Base-by-base conservation (phyloP, 129 eudicot species). In the Arctium lappa region DNA sequence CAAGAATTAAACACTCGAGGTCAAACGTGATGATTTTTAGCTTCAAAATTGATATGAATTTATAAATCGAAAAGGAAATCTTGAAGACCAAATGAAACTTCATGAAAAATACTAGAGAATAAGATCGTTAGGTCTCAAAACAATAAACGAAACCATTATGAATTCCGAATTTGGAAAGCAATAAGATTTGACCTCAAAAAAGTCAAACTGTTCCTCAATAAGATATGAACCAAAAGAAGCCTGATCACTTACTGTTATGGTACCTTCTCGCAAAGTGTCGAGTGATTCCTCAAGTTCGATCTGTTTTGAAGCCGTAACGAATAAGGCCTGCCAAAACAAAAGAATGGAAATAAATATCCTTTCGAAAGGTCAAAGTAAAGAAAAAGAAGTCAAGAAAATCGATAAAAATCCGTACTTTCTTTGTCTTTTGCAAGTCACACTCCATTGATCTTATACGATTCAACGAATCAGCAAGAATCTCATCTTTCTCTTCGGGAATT, bases 291-390 rank as follows among this genome's bases (percentile, higher is more conserved):
- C 95, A 69, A 95, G 99, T 79, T 95, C 97, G 88, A 90, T 89
- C 83, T 95, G 99, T 85, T 95, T 93, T 70, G 99, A 93, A 62
- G 97, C 93, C 4, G 99, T 95, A 13, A 94, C 99, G 73, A 93
- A 83, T 39, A 95, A 84, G 22, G 92, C 97, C 99, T 95, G 74
- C 77, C 80, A 30, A 80, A 34, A 5, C 34, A 74, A 73, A 60
- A 6, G 29, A 27, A 79, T 0, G 10, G 1, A 12, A 38, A 60
- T 60, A 1, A 8, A 56, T 3, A 15, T 44, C 15, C 65, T 56
- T 15, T 56, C 8, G 27, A n/a, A 56, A 56, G 16, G 30, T 60
- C 76, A 2, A 30, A 38, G 22, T 2, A 37, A 8, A 29, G 78
- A 18, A 48, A 37, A 8, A 29, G 78, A 18, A 48, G n/a, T 38